Base-by-base conservation (phyloP, 306 rosid species). In the Dryas alaskensis region DNA sequence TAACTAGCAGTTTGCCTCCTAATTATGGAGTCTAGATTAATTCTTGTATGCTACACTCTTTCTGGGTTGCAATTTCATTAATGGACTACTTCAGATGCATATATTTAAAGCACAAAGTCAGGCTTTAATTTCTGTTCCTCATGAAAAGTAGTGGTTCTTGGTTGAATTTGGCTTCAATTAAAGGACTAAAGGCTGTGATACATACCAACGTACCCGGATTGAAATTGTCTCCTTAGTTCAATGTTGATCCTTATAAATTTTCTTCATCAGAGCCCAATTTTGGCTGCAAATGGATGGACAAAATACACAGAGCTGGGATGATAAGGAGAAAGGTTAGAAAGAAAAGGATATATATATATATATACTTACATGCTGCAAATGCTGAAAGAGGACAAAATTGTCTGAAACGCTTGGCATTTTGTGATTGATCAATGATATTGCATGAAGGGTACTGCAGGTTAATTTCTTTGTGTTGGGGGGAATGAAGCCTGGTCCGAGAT, bases 401-500 rank as follows among this genome's bases (percentile, higher is more conserved):
- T 62, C 67, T 5, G 40, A 62, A 62, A 4, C 1, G 12, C 47
- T 62, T 17, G 17, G 6, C n/a, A 40, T 61, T 40, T 1, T 13
- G 58, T 14, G 47, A 46, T 46, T 3, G 47, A 72, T 31, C 49
- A 44, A 25, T 8, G 70, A 44, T 31, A 31, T 31, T 31, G 37
- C 37, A 31, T 31, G 37, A 31, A 31, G 37, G 37, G 49, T 11
- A 51, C 69, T 44, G 25, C 4, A 53, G 5, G 52, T 11, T 2
- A 57, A 39, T 69, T 63, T 67, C 68, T 40, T 75, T 43, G 69
- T 78, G 96, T 48, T 91, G 81, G 83, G 96, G 93, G 98, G 98
- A 91, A 93, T 91, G 98, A 93, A 93, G 98, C 97, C 98, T 91
- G 97, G 98, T 91, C 98, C 97, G 96, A 94, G 80, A 89, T 88